Percentiles rank a stretch among this genome's conserved stretches.
Evolutionary conservation across 139 green algal species (phyloP).

Genomic region (Deuterostichococcus epilithicus): DNA sequence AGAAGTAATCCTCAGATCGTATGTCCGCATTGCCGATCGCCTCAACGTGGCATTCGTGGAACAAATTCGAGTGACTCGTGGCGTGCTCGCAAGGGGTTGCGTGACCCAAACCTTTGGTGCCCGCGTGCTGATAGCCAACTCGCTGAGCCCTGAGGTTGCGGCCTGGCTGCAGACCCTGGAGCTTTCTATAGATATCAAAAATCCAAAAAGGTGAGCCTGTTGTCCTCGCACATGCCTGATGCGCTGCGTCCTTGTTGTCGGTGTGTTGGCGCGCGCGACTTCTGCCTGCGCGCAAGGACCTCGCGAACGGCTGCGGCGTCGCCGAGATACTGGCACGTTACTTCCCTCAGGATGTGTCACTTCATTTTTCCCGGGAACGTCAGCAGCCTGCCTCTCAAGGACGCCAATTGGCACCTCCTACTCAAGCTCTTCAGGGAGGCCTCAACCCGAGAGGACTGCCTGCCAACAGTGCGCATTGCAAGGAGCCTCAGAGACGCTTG

Average conservation of each 20-base stretch:
- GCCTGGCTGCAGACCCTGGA: conserved; percentile 54
- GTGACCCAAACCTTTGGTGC: too few species aligned
- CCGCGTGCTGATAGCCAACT: conserved; percentile 2
- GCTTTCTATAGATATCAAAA: conserved; percentile 51
- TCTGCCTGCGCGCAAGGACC: conserved; percentile 31
- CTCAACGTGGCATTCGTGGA: too few species aligned
- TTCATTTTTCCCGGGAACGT: conserved; percentile 74
- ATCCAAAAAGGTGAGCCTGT: conserved; percentile 20
- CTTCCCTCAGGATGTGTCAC: conserved; percentile 60
- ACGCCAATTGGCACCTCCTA: conserved; percentile 61
- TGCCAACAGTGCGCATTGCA: not conserved
- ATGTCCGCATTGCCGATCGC: too few species aligned
- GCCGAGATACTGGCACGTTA: conserved; percentile 66
- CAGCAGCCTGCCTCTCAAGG: conserved; percentile 57
- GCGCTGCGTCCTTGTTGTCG: conserved; percentile 38
- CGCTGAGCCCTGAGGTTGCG: not conserved
- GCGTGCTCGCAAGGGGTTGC: too few species aligned
- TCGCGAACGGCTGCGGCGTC: conserved; percentile 65
- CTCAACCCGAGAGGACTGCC: not conserved
- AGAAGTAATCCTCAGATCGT: too few species aligned
- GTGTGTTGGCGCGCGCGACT: conserved; percentile 47
- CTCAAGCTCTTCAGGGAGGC: conserved; percentile 63
- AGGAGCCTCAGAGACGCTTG: not conserved
- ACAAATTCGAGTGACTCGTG: too few species aligned
- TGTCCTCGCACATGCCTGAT: not conserved